Percentiles rank a stretch among this genome's conserved stretches.
These are phyloP conservation scores for Diplodia sapinea DNA, from an alignment of 2,329 filamentous ascomycete species.

Conservation along the genomic window DNA sequence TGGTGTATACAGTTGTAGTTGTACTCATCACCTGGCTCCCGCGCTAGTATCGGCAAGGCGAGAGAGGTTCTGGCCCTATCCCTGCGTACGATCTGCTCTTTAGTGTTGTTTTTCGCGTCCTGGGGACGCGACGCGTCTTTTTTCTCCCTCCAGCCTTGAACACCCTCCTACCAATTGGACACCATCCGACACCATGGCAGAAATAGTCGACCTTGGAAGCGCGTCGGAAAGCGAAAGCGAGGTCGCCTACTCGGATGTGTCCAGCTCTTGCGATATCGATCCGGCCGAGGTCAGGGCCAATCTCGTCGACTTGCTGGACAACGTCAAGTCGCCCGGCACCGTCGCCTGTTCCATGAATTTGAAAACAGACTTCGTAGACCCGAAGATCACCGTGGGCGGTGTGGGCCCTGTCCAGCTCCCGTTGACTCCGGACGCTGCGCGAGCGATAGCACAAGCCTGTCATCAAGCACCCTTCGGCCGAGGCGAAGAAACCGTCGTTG, in stretches of 20 bases:
- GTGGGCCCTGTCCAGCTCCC: not conserved
- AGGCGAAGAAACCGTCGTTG: slow-evolving; percentile 41
- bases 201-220: not conserved
- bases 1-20: no score
- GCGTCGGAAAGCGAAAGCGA: not conserved
- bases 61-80: no score
- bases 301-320: not conserved
- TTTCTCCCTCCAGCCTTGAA: not conserved
- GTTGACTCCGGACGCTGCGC: slow-evolving; percentile 26
- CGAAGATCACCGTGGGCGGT: not conserved
- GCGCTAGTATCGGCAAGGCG: no score
- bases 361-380: not conserved
- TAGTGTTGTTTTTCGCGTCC: not conserved
- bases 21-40: no score
- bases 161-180: no score
- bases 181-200: not conserved
- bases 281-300: not conserved
- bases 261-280: not conserved
- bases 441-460: slow-evolving; percentile 33
- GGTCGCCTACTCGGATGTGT: not conserved
- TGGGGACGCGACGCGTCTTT: not conserved
- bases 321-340: not conserved
- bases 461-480: slow-evolving; percentile 42
- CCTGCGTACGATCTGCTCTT: no score
- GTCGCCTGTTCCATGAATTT: not conserved